Conservation (phyloP, 495 filamentous ascomycete genomes). For the Xylaria longipes region DNA sequence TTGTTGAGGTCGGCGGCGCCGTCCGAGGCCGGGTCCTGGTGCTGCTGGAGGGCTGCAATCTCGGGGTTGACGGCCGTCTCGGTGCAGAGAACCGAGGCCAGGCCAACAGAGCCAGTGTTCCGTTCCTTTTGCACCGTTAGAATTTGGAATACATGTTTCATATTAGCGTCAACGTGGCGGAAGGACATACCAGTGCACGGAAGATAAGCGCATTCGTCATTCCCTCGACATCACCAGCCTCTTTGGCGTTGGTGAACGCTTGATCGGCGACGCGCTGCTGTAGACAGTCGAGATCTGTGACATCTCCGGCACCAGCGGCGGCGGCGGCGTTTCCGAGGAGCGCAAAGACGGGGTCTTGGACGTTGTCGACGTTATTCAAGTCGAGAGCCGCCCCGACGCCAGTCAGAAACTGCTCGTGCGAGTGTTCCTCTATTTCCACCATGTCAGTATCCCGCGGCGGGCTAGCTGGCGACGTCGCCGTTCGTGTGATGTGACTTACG, state of each 20-base stretch:
- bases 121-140: slow-evolving; percentile 49
- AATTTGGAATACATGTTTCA: background rate
- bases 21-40: slow-evolving; percentile 66
- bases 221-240: slow-evolving; percentile 60
- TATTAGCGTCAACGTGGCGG: background rate
- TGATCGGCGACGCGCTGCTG: slow-evolving; percentile 72
- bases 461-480: background rate
- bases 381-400: slow-evolving; percentile 53
- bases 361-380: slow-evolving; percentile 66
- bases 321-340: slow-evolving; percentile 69
- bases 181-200: slow-evolving; percentile 52
- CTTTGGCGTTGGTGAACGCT: slow-evolving; percentile 74
- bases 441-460: slow-evolving; percentile 10
- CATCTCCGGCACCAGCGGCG: slow-evolving; percentile 59
- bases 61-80: slow-evolving; percentile 71
- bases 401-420: slow-evolving; percentile 62
- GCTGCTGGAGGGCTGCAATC: slow-evolving; percentile 67
- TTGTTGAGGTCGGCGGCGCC: slow-evolving; percentile 60
- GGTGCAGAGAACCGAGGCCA: slow-evolving; percentile 59
- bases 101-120: slow-evolving; percentile 65
- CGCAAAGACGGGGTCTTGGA: slow-evolving; percentile 66
- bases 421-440: slow-evolving; percentile 59
- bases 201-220: slow-evolving; percentile 66
- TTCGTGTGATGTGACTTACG: slow-evolving; percentile 32
- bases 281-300: slow-evolving; percentile 67